Percentiles rank a stretch among this genome's conserved stretches.
These are phyloP conservation scores for Astrocystis sublimbata DNA, from an alignment of 495 filamentous ascomycete genomes.

Conservation along the genomic window DNA sequence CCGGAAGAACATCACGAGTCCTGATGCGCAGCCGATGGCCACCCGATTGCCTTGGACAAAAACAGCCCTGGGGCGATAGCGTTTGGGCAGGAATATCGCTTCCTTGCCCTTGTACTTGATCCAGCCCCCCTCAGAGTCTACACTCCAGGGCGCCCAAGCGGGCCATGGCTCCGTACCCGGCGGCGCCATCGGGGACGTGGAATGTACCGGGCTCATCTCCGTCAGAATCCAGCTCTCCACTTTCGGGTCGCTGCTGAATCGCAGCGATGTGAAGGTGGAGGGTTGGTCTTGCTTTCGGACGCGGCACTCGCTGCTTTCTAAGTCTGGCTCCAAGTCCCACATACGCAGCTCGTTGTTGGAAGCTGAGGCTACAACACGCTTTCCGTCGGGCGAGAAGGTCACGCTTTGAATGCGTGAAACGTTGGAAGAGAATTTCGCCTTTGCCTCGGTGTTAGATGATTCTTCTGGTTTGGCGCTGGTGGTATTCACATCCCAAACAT, in stretches of 20 bases:
- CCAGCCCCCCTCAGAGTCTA: too few species aligned
- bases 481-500: neutral
- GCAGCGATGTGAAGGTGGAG: neutral
- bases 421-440: neutral
- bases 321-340: neutral
- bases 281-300: neutral
- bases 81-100: too few species aligned
- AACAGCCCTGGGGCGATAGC: too few species aligned
- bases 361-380: neutral
- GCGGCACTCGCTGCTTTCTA: neutral
- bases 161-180: neutral
- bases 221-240: neutral
- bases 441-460: neutral
- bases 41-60: too few species aligned
- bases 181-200: neutral
- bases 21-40: too few species aligned
- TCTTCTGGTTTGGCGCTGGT: neutral
- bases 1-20: too few species aligned
- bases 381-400: neutral
- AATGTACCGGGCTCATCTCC: neutral
- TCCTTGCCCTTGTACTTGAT: too few species aligned
- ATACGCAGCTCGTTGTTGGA: neutral
- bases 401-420: neutral
- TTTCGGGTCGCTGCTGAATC: neutral
- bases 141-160: too few species aligned